Conservation (phyloP, 305 asterid genomes). For the Lippia alba region DNA sequence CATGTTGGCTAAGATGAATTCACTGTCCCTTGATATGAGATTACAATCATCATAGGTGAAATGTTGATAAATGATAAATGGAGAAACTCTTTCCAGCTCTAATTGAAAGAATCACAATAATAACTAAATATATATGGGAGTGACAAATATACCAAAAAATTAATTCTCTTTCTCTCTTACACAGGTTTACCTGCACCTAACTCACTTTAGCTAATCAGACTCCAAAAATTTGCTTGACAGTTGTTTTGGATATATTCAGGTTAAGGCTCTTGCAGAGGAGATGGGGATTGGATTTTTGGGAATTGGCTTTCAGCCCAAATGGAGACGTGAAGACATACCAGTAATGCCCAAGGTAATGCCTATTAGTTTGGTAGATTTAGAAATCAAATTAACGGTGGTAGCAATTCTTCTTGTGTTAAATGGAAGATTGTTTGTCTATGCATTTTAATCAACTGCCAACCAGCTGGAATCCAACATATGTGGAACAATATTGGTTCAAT, state of each 20-base stretch:
- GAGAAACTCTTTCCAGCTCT: too few relatives aligned
- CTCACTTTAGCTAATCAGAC: slow-evolving; percentile 26
- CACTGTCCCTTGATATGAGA: too few relatives aligned
- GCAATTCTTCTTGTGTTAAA: slow-evolving; percentile 1
- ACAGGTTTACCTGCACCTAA: slow-evolving; percentile 8
- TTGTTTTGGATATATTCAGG: slow-evolving; percentile 54
- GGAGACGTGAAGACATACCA: slow-evolving; percentile 89
- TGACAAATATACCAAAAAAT: too few relatives aligned
- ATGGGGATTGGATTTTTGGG: slow-evolving; percentile 96
- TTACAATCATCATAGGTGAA: too few relatives aligned
- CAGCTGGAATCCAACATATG: slow-evolving; percentile 19
- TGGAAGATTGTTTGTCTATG: slow-evolving; percentile 2
- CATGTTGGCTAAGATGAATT: too few relatives aligned
- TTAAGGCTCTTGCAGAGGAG: slow-evolving; percentile 96
- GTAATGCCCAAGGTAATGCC: slow-evolving; percentile 88
- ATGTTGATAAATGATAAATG: too few relatives aligned
- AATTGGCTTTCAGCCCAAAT: slow-evolving; percentile 93
- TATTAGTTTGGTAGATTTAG: neutral
- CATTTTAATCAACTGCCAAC: slow-evolving; percentile 20
- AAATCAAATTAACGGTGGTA: slow-evolving; percentile 19
- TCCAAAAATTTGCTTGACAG: slow-evolving; percentile 24
- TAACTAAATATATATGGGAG: too few relatives aligned
- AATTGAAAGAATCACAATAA: too few relatives aligned
- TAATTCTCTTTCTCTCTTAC: too few relatives aligned
- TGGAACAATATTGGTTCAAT: slow-evolving; percentile 2